phyloP scores from a whole-genome alignment of 2,329 filamentous ascomycete genomes.

The Fusarium pseudoanthophilum region DNA sequence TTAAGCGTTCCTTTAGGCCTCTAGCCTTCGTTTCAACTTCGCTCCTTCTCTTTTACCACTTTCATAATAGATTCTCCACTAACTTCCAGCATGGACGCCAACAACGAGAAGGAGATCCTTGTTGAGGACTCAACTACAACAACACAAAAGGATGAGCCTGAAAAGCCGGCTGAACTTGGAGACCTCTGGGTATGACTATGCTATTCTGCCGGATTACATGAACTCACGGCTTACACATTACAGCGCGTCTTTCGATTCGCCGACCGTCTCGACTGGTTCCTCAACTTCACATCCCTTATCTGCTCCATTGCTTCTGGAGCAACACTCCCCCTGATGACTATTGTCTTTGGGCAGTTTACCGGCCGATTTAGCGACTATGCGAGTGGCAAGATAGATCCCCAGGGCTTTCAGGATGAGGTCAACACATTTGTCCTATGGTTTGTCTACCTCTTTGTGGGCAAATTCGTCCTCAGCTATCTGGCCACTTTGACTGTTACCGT shows the following conservation, averaged over 20 bases:
- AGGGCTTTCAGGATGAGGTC: slow-evolving; percentile 11
- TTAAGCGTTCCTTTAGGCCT: background rate
- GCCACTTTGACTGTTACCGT: slow-evolving; percentile 12
- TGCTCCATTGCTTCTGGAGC: slow-evolving; percentile 24
- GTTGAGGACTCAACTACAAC: slow-evolving; percentile 4
- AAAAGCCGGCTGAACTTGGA: slow-evolving; percentile 6
- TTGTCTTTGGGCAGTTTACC: slow-evolving; percentile 30
- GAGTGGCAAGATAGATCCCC: background rate
- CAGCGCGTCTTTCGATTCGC: slow-evolving; percentile 32
- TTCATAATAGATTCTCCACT: background rate
- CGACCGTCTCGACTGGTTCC: slow-evolving; percentile 26
- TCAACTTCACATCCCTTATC: slow-evolving; percentile 18
- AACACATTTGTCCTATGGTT: slow-evolving; percentile 31
- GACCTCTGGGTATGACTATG: slow-evolving; percentile 13
- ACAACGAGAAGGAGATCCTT: slow-evolving; percentile 11
- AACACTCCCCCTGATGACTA: slow-evolving; percentile 25
- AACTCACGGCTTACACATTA: background rate
- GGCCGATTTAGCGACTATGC: slow-evolving; percentile 25
- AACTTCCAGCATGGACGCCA: background rate
- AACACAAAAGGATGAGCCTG: slow-evolving; percentile 4
- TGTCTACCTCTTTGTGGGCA: slow-evolving; percentile 31
- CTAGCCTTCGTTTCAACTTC: background rate
- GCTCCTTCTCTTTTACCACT: background rate
- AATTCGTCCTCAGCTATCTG: slow-evolving; percentile 23
- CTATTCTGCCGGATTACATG: accelerated